Base-by-base conservation (phyloP, 2,329 filamentous ascomycete genomes). In the Alternaria gansuensis region DNA sequence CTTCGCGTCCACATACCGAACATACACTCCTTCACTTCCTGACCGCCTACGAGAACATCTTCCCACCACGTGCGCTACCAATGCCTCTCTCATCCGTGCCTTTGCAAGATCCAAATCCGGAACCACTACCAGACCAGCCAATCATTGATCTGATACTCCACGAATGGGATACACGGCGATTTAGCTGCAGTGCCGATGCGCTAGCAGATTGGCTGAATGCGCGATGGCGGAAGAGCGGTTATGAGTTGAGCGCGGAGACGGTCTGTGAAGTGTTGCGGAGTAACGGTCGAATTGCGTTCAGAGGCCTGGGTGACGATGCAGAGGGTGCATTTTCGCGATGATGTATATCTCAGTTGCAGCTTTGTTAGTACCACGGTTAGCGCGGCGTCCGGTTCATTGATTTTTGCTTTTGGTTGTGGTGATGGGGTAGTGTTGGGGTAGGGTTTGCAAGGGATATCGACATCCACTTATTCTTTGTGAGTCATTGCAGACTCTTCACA, bases 1-100 rank as follows among this genome's bases (percentile, higher is more conserved):
- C 73, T 2, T 72, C 73, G 0, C 74, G 70, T 3, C 69, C 74
- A 0, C 68, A 75, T 64, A 72, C 70, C 14, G 75, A 77, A 53
- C 64, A 70, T 53, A 59, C 63, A 2, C 66, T 77, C 13, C 67
- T 77, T 2, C 75, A 77, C 63, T 77, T 77, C 60, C 61, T 76
- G 7, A 75, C 71, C 24, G 74, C 74, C 5, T 77, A 75, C 66
- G 75, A 77, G 60, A 67, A 71, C 43, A 72, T 73, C 0, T 77
- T 77, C 51, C 75, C 73, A 1, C 69, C 70, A 0, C 72, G 73
- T 43, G 71, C 72, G 1, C 63, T 74, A 3, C 73, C 73, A 0
- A 62, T 74, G 17, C 73, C 74, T 9, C 60, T 77, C 2, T 60
- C 60, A 3, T 66, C 57, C 8, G 73, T 75, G 2, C 70, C 74